A percentile compares a stretch with the other conserved stretches of the same genome.
These are phyloP conservation scores for Ascochyta lentis DNA, from an alignment of 2,329 filamentous ascomycete genomes.

Conservation along the genomic window DNA sequence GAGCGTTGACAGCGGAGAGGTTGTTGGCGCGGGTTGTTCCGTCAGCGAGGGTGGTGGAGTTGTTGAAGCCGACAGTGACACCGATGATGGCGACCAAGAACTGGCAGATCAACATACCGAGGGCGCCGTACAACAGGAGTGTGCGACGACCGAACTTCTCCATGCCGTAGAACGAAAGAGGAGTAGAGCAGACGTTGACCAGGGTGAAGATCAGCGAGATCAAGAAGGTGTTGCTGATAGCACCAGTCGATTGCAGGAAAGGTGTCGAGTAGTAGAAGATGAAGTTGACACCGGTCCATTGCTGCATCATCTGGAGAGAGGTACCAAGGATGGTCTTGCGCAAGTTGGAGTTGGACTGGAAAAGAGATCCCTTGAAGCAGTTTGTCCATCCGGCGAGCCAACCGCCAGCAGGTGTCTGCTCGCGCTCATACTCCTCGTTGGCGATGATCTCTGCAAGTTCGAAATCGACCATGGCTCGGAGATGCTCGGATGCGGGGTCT, in stretches of 20 bases:
- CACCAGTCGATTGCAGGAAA: constrained; percentile 27
- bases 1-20: constrained; percentile 25
- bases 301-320: constrained; percentile 74
- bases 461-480: constrained; percentile 48
- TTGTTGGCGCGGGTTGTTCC: constrained; percentile 14
- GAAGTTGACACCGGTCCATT: constrained; percentile 61
- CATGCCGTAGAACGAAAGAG: constrained; percentile 74
- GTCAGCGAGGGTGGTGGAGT: constrained; percentile 21
- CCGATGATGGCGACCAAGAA: constrained; percentile 41
- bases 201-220: constrained; percentile 75
- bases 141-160: constrained; percentile 76
- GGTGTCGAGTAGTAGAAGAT: constrained; percentile 46
- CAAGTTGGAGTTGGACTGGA: constrained; percentile 44
- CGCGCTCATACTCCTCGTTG: constrained; percentile 75
- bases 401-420: constrained; percentile 62
- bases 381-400: constrained; percentile 32
- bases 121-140: constrained; percentile 72
- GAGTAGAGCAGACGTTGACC: constrained; percentile 75
- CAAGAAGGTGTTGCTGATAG: constrained; percentile 59
- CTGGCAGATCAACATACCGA: constrained; percentile 65
- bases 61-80: constrained; percentile 23
- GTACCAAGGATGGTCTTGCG: constrained; percentile 49
- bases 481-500: constrained; percentile 5
- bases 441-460: constrained; percentile 67
- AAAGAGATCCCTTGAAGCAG: constrained; percentile 19